Conservation (phyloP, 1,284 basidiomycete genomes). For the Cerioporus squamosus region DNA sequence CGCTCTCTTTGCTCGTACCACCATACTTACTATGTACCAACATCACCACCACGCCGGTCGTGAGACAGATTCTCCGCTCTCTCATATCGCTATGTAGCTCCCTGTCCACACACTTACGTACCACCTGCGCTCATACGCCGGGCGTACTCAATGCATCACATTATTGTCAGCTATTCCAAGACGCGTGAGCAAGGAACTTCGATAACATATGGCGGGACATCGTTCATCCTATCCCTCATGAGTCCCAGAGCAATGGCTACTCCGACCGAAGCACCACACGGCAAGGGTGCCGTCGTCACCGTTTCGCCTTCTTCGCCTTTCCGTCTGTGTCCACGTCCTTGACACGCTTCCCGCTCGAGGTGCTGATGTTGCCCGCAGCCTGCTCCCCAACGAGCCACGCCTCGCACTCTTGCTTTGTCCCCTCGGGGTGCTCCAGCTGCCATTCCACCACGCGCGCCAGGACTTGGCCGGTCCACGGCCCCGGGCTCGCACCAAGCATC, state of each 20-base stretch:
- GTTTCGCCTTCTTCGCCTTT: constrained; percentile 49
- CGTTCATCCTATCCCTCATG: background rate
- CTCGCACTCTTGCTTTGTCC: constrained; percentile 67
- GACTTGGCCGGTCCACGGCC: constrained; percentile 70
- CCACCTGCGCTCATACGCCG: constrained; percentile 3
- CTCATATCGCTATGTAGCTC: background rate
- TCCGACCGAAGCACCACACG: no score
- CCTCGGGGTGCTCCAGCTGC: constrained; percentile 80
- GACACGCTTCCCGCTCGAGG: constrained; percentile 30
- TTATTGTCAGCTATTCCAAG: background rate
- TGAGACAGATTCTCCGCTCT: no score
- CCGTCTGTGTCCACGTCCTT: constrained; percentile 34
- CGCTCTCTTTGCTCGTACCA: background rate
- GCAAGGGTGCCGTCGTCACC: constrained; percentile 4
- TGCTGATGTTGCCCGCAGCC: constrained; percentile 44
- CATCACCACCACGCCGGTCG: no score
- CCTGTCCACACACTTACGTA: background rate
- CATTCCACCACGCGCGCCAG: constrained; percentile 75
- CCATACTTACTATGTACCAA: background rate
- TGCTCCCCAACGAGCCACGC: constrained; percentile 68
- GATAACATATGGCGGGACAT: background rate
- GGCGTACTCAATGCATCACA: constrained; percentile 17
- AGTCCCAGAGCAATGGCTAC: no score
- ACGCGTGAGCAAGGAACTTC: background rate
- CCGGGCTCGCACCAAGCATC: constrained; percentile 61